These are phyloP conservation scores for Dichotomocladium elegans DNA, from an alignment of 371 early-diverging fungal genomes.

Conservation along the genomic window DNA sequence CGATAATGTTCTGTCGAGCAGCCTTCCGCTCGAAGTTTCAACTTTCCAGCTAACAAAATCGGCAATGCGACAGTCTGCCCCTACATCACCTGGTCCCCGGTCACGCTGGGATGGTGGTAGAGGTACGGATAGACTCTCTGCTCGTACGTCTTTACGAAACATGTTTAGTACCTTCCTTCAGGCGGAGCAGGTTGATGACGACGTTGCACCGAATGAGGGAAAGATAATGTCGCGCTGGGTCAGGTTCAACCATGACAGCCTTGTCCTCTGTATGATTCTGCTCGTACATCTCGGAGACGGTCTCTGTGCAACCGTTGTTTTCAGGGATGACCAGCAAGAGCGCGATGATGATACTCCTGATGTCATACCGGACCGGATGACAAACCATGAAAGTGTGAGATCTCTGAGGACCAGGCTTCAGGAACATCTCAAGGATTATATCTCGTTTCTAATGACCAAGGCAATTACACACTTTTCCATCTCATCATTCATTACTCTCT, in stretches of 20 bases:
- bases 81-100: conserved; percentile 25
- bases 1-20: conserved; percentile 19
- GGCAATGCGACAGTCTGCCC: conserved; percentile 14
- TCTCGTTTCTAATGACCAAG: conserved; percentile 36
- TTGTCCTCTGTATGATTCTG: conserved; percentile 17
- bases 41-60: neutral
- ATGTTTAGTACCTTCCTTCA: conserved; percentile 24
- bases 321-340: conserved; percentile 21
- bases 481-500: conserved; percentile 32
- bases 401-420: conserved; percentile 18
- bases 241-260: conserved; percentile 11
- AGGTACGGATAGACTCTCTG: conserved; percentile 9
- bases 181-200: conserved; percentile 12
- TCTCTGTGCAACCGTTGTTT: conserved; percentile 26
- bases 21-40: conserved; percentile 24
- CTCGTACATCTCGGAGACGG: conserved; percentile 16
- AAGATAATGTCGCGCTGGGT: conserved; percentile 30
- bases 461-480: conserved; percentile 45
- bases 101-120: conserved; percentile 26
- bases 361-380: neutral
- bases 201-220: conserved; percentile 19
- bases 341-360: neutral
- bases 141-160: conserved; percentile 14
- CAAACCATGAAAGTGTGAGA: neutral
- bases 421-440: conserved; percentile 27